Evolutionary conservation across 2,329 filamentous ascomycete species (phyloP), one percentile per base, ranked within the genome.

Genomic region (Fusarium globosum): DNA sequence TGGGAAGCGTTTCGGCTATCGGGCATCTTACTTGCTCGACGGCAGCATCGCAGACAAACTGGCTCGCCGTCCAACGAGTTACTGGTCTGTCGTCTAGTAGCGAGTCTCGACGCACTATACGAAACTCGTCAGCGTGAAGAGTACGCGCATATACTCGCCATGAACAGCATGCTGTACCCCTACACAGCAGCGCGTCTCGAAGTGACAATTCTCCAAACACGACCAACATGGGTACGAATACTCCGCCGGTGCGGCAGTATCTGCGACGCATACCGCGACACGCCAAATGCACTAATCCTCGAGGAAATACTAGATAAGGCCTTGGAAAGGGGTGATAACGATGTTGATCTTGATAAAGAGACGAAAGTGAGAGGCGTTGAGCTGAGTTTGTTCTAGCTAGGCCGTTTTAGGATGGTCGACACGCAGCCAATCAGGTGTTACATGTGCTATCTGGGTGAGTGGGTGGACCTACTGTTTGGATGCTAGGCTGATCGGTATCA

Each of bases 1-100:
- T 80, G 79, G 79, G 79, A 80, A 23, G 69, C 77, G 1, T 80
- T 74, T 61, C 74, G 79, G 3, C 41, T 78, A 30, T 61, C 79
- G 6, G 79, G 76, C 0, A 69, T 80, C 7, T 26, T 80, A 10
- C 65, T 76, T 10, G 48, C 52, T n/a, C 76, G 78, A 3, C 57
- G 77, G 16, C 51, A 64, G 18, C 70, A 53, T 21, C 65, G 15
- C 28, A 18, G 4, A 15, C 15, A 7, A 7, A 2, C 52, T 13
- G 4, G 8, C 2, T 51, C 57, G 0, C 61, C 64, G 2, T 63
- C 35, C 0, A 57, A 55, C 2, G 76, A 79, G 18, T 35, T 76
- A 2, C 56, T 80, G 7, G 46, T 80, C 12, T 73, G 70, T 26
- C 78, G 76, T 21, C 38, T 80, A 10, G 70, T 78, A 53, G 78